Conservation (phyloP, 2,329 filamentous ascomycete genomes). For the Periconia digitata region DNA sequence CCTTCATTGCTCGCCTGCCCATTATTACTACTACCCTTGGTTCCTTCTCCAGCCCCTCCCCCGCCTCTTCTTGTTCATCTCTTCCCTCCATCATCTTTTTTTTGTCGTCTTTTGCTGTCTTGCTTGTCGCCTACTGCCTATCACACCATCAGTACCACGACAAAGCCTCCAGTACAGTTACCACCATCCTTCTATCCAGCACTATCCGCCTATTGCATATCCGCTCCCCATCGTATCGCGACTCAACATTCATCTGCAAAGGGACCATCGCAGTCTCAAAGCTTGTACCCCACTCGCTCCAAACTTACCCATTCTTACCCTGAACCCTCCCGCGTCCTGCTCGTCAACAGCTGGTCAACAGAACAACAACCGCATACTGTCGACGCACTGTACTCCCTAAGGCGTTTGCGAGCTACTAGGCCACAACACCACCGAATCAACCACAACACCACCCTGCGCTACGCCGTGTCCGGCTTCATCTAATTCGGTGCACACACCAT, state of each 20-base stretch:
- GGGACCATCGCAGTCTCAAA: not conserved
- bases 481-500: not conserved
- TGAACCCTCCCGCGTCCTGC: not conserved
- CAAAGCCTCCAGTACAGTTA: too few relatives aligned
- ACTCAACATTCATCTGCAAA: not conserved
- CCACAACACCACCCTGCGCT: not conserved
- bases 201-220: not conserved
- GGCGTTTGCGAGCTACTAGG: not conserved
- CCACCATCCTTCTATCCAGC: too few relatives aligned
- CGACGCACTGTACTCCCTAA: not conserved
- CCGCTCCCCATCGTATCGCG: not conserved
- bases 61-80: not conserved
- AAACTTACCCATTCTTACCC: not conserved
- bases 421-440: not conserved
- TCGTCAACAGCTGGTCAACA: too few relatives aligned
- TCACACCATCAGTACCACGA: not conserved
- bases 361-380: too few relatives aligned
- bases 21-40: too few relatives aligned
- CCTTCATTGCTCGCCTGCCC: not conserved
- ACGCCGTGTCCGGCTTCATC: not conserved
- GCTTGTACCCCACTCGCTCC: not conserved
- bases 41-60: too few relatives aligned
- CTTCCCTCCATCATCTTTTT: not conserved
- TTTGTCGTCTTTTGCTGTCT: not conserved
- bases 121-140: not conserved